Evolutionary conservation across 345 rosid genomes (phyloP).

Genomic region (Gossypium herbaceum): DNA sequence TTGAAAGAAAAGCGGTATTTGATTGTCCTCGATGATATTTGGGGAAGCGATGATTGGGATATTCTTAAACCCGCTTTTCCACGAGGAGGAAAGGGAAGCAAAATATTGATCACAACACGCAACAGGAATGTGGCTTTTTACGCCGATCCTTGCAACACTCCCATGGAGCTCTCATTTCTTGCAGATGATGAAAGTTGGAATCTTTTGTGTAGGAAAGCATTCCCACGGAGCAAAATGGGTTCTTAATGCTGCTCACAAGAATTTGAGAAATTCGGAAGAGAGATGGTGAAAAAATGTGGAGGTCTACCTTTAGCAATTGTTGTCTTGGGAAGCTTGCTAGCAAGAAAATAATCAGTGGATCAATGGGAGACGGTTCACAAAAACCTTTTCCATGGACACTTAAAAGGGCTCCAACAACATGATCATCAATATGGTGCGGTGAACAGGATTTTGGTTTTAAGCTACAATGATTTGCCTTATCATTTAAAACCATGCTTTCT

Average conservation of each 20-base stretch:
- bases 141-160: neutral
- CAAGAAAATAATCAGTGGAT: neutral
- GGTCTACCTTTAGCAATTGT: slow-evolving; percentile 23
- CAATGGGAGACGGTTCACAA: neutral
- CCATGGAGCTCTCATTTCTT: neutral
- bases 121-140: neutral
- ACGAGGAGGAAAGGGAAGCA: neutral
- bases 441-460: slow-evolving; percentile 18
- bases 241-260: neutral
- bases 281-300: slow-evolving; percentile 17
- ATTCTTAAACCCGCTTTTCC: slow-evolving; percentile 3
- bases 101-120: neutral
- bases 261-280: neutral
- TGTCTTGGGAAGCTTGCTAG: slow-evolving; percentile 12
- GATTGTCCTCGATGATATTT: slow-evolving; percentile 18
- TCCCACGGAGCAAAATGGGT: neutral
- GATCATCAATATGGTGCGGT: neutral
- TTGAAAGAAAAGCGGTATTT: neutral
- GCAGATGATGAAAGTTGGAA: neutral
- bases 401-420: neutral
- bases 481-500: slow-evolving; percentile 31
- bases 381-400: neutral
- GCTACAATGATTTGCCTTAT: slow-evolving; percentile 32
- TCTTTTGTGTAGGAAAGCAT: neutral
- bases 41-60: neutral